These are phyloP conservation scores for Komagataella pseudopastoris DNA, from an alignment of 805 yeast genomes.

Conservation along the genomic window DNA sequence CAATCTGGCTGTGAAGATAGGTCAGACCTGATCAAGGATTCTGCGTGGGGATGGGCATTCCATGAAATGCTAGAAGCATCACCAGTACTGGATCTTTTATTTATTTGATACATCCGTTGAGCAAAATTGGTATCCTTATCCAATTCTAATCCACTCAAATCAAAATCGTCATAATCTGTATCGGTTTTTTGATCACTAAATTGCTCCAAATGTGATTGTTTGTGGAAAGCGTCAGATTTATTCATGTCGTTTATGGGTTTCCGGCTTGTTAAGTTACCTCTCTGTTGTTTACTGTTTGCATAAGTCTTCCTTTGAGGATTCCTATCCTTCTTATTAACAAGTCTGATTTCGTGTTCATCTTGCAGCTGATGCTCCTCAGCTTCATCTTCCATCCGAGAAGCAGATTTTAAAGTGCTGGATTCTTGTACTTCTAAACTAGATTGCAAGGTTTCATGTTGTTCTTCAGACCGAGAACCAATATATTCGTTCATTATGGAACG, in stretches of 20 bases:
- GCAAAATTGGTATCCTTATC: neutral
- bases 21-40: neutral
- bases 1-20: neutral
- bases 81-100: neutral
- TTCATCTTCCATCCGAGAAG: neutral
- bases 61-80: neutral
- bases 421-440: neutral
- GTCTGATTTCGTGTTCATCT: neutral
- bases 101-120: neutral
- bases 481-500: neutral
- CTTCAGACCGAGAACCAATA: neutral
- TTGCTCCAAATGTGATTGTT: neutral
- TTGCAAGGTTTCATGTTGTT: neutral
- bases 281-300: neutral
- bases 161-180: constrained; percentile 3
- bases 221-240: neutral
- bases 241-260: neutral
- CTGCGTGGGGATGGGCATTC: neutral
- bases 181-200: constrained; percentile 1
- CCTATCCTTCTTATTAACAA: neutral
- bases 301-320: neutral
- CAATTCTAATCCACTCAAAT: constrained; percentile 4
- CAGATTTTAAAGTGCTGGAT: neutral
- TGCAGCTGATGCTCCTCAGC: neutral
- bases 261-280: neutral